These are phyloP conservation scores for Podaxis sp. DNA, from an alignment of 768 basidiomycete genomes.

Conservation along the genomic window DNA sequence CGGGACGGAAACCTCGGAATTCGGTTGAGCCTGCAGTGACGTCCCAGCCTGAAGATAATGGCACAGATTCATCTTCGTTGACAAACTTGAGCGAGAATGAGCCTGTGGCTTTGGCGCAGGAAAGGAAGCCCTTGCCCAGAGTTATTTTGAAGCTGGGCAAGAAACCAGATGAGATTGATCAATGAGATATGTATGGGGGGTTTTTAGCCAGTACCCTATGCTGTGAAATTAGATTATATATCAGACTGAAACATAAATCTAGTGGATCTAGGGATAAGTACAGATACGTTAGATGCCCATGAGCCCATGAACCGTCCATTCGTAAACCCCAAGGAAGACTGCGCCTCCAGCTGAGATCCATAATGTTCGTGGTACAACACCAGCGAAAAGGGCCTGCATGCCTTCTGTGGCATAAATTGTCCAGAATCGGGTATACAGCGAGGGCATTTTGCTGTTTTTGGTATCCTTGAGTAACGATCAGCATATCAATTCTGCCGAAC, in stretches of 20 bases:
- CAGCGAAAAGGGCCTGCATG: constrained; percentile 72
- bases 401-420: constrained; percentile 79
- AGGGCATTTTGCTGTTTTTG: constrained; percentile 48
- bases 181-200: background rate
- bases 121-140: constrained; percentile 48
- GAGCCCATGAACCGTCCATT: constrained; percentile 66
- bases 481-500: background rate
- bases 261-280: constrained; percentile 10
- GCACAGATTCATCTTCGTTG: constrained; percentile 13
- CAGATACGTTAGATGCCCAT: constrained; percentile 28
- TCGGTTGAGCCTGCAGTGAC: constrained; percentile 17
- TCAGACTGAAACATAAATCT: background rate
- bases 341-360: constrained; percentile 98
- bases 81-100: constrained; percentile 13
- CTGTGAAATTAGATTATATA: background rate
- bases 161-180: constrained; percentile 30
- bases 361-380: constrained; percentile 86
- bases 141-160: constrained; percentile 57
- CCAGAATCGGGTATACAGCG: constrained; percentile 53
- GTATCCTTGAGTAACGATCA: constrained; percentile 40
- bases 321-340: constrained; percentile 96
- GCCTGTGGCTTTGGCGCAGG: constrained; percentile 17
- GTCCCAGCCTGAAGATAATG: constrained; percentile 18
- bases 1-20: constrained; percentile 10
- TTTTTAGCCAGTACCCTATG: too few species aligned